phyloP scores from a whole-genome alignment of 768 basidiomycete genomes.

The Pleurotus tuber-regium region DNA sequence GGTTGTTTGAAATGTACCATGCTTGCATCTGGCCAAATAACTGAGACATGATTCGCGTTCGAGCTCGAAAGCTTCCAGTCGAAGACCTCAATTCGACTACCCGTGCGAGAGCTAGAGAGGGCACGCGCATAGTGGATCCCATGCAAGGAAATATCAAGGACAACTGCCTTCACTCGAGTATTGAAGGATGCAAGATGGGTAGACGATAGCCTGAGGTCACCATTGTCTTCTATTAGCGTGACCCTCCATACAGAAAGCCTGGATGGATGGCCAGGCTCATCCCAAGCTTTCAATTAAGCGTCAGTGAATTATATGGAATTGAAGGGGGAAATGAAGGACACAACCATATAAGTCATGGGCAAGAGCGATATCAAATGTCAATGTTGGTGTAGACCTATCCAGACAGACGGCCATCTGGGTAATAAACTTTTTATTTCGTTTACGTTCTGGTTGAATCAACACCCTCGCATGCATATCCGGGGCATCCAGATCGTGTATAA shows the following conservation, averaged over 20 bases:
- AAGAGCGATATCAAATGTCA: neutral
- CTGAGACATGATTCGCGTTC: neutral
- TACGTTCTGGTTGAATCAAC: neutral
- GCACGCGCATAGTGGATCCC: neutral
- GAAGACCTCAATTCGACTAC: neutral
- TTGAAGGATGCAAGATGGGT: neutral
- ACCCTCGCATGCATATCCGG: neutral
- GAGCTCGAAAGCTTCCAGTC: neutral
- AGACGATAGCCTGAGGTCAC: neutral
- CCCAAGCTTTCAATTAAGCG: neutral
- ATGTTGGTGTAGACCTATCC: neutral
- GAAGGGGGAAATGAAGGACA: too few relatives aligned
- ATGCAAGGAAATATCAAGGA: neutral
- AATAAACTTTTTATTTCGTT: neutral
- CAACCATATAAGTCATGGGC: neutral
- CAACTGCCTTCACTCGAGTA: neutral
- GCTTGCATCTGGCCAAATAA: neutral
- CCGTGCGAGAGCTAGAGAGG: neutral
- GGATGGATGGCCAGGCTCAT: neutral
- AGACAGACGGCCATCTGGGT: neutral
- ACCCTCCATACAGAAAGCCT: neutral
- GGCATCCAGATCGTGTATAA: neutral
- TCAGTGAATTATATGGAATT: neutral
- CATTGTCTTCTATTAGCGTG: neutral
- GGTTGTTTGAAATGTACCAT: neutral